Conservation (phyloP, 2,329 filamentous ascomycete genomes). For the Tricladium varicosporioides region DNA sequence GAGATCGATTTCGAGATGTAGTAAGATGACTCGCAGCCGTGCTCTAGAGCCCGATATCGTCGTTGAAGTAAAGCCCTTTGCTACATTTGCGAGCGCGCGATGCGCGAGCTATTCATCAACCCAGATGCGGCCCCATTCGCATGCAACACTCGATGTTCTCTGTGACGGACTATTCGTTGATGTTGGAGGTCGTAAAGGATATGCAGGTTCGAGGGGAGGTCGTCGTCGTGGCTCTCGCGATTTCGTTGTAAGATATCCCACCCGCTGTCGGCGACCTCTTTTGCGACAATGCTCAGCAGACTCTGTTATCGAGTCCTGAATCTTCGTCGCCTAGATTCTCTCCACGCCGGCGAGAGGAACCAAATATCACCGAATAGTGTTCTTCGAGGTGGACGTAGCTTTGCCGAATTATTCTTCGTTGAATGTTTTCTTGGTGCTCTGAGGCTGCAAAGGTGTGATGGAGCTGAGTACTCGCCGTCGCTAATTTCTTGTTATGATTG, state of each 20-base stretch:
- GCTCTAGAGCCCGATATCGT: constrained; percentile 20
- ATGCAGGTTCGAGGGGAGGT: constrained; percentile 2
- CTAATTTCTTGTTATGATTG: background rate
- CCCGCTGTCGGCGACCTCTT: constrained; percentile 1
- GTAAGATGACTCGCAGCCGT: constrained; percentile 13
- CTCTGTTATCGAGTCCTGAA: background rate
- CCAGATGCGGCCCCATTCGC: constrained; percentile 22
- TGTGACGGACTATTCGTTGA: constrained; percentile 6
- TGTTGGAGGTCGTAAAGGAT: constrained; percentile 1
- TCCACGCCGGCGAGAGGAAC: constrained; percentile 5
- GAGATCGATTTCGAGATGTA: constrained; percentile 6
- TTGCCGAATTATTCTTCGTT: background rate
- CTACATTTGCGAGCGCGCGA: constrained; percentile 20
- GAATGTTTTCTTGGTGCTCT: background rate
- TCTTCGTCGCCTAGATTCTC: constrained; percentile 1
- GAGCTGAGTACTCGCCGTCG: background rate
- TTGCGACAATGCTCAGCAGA: background rate
- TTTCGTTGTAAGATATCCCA: constrained; percentile 4
- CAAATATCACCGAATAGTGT: background rate
- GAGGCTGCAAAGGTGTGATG: constrained; percentile 2
- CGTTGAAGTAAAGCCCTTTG: constrained; percentile 14
- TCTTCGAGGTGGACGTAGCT: background rate
- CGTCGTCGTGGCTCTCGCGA: constrained; percentile 4
- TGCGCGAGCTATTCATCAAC: constrained; percentile 19
- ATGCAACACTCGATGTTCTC: constrained; percentile 10